A percentile compares a stretch with the other conserved stretches of the same genome.
phyloP scores from a whole-genome alignment of 2,329 filamentous ascomycete genomes.

The Ophiostoma ips region DNA sequence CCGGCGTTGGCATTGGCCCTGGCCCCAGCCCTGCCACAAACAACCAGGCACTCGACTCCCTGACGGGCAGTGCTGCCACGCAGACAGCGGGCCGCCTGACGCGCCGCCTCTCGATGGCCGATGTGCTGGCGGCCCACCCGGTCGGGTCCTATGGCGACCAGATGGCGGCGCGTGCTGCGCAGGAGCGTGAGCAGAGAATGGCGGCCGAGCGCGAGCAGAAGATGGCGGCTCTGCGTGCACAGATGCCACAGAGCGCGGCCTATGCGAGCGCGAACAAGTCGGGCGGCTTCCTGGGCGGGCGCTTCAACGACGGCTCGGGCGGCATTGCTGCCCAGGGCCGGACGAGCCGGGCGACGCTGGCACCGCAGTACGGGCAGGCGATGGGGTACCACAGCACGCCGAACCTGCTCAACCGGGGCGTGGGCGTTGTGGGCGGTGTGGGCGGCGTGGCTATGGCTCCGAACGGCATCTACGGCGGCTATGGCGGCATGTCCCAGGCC shows the following conservation, averaged over 20 bases:
- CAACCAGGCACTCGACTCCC: conserved; percentile 13
- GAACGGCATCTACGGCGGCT: not conserved
- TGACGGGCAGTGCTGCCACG: conserved; percentile 11
- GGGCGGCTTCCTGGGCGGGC: conserved; percentile 36
- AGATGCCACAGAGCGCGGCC: conserved; percentile 28
- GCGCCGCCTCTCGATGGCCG: conserved; percentile 41
- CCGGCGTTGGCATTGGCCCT: conserved; percentile 18
- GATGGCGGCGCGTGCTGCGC: conserved; percentile 26
- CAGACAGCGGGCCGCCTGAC: conserved; percentile 19
- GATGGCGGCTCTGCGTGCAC: conserved; percentile 32
- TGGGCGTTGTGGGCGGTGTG: not conserved
- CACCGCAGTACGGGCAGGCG: not conserved
- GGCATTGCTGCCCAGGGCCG: too few relatives aligned
- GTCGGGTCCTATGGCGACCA: conserved; percentile 24
- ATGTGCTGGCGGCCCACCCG: conserved; percentile 37
- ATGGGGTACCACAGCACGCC: conserved; percentile 9
- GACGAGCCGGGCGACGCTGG: too few relatives aligned
- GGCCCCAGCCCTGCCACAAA: conserved; percentile 14
- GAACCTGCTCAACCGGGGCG: not conserved
- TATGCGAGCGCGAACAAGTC: conserved; percentile 14
- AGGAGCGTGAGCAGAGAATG: conserved; percentile 34
- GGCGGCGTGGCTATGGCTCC: conserved; percentile 1
- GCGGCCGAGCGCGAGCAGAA: conserved; percentile 33
- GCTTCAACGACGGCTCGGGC: conserved; percentile 39
- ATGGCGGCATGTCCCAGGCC: conserved; percentile 2